phyloP scores from a whole-genome alignment of 2,329 filamentous ascomycete genomes.

The Apiospora hydei region DNA sequence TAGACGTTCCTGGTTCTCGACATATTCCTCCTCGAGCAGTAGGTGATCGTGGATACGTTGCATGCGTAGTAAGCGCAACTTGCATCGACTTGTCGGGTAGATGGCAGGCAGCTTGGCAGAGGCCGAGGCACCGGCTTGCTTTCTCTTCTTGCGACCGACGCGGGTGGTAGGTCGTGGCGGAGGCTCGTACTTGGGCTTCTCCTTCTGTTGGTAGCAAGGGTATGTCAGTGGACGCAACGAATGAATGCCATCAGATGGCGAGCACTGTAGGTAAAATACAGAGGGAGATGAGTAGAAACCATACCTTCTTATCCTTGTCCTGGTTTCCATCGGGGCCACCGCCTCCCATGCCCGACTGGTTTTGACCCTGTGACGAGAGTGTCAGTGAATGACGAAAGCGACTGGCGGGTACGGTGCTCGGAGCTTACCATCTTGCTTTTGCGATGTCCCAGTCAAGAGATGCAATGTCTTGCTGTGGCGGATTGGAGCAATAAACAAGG shows the following conservation, averaged over 20 bases:
- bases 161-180: constrained; percentile 96
- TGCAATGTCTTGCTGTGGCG: background rate
- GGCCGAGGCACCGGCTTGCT: constrained; percentile 88
- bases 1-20: constrained; percentile 97
- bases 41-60: constrained; percentile 98
- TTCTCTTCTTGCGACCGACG: constrained; percentile 98
- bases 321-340: constrained; percentile 79
- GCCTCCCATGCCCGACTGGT: constrained; percentile 86
- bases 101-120: constrained; percentile 94
- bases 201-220: constrained; percentile 71
- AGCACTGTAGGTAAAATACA: constrained; percentile 25
- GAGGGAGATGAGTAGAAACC: constrained; percentile 27
- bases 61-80: constrained; percentile 96
- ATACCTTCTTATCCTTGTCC: constrained; percentile 93
- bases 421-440: constrained; percentile 11
- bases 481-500: background rate
- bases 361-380: constrained; percentile 69
- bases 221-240: background rate
- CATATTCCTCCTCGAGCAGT: constrained; percentile 96
- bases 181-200: constrained; percentile 99
- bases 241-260: background rate
- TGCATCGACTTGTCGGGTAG: constrained; percentile 96
- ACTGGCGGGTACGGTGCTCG: background rate
- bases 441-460: constrained; percentile 9
- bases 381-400: constrained; percentile 17